phyloP scores from a whole-genome alignment of 176 grass and related monocot genomes.

The Rhipidocladum racemiflorum region DNA sequence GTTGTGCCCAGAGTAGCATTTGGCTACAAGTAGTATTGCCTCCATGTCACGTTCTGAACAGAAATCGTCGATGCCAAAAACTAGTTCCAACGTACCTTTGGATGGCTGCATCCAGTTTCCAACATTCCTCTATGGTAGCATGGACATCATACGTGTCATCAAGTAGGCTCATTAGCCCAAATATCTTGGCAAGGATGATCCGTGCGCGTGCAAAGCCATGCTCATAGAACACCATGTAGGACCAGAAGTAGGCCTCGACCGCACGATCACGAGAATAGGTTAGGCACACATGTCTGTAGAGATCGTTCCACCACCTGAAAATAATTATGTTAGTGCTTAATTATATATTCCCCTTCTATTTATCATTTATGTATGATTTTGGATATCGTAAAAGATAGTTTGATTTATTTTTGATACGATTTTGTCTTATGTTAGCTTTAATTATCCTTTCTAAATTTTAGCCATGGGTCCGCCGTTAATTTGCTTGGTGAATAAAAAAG shows the following conservation, averaged over 20 bases:
- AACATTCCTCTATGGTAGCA: constrained; percentile 39
- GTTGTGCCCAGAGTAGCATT: too few species aligned
- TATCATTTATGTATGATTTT: too few species aligned
- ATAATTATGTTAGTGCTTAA: neutral
- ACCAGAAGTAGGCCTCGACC: constrained; percentile 41
- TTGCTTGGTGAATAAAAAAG: neutral
- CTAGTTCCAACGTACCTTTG: constrained; percentile 39
- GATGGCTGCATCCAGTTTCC: constrained; percentile 36
- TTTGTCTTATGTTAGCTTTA: too few species aligned
- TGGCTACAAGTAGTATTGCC: too few species aligned
- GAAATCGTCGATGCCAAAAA: neutral
- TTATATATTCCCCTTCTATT: too few species aligned
- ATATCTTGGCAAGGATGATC: constrained; percentile 42
- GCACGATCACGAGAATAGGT: constrained; percentile 39
- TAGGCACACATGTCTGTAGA: constrained; percentile 23
- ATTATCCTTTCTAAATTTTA: too few species aligned
- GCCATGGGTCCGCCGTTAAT: too few species aligned
- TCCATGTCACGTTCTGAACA: too few species aligned
- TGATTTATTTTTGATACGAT: too few species aligned
- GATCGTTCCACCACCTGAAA: constrained; percentile 48
- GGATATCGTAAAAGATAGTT: too few species aligned
- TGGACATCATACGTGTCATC: constrained; percentile 46
- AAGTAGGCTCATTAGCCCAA: constrained; percentile 29
- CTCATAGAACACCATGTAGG: constrained; percentile 35
- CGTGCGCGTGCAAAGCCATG: constrained; percentile 29